Evolutionary conservation across 2,329 filamentous ascomycete genomes (phyloP).

Genomic region (Rhexocercosporidium sp.): DNA sequence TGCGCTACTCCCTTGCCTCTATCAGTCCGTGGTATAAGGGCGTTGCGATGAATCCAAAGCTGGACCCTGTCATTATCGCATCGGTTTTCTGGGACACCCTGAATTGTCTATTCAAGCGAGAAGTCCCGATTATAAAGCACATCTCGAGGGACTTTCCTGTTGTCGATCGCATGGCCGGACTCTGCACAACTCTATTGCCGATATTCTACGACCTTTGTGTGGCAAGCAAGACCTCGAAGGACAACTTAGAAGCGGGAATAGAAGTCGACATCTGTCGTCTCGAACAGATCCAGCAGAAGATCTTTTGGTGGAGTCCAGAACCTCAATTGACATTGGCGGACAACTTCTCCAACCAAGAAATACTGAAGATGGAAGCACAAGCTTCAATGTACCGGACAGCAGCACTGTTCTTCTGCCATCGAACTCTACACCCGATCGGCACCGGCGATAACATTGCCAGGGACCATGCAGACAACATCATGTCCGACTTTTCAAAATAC

Average conservation of each 20-base stretch:
- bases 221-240: neutral
- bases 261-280: neutral
- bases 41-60: neutral
- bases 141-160: neutral
- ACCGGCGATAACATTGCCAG: neutral
- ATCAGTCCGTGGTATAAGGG: slow-evolving; percentile 1
- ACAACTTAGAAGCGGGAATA: too few relatives aligned
- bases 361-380: slow-evolving; percentile 6
- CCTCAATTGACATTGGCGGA: neutral
- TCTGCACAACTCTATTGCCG: neutral
- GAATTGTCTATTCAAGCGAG: neutral
- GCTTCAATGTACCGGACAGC: slow-evolving; percentile 2
- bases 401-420: slow-evolving; percentile 1
- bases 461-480: neutral
- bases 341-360: neutral
- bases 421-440: neutral
- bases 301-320: slow-evolving; percentile 4
- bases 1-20: neutral
- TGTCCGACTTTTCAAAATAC: neutral
- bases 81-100: slow-evolving; percentile 2
- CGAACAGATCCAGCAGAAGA: neutral
- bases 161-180: slow-evolving; percentile 5
- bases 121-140: neutral
- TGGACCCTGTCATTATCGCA: slow-evolving; percentile 1
- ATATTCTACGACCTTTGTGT: neutral